Conservation (phyloP, 2,329 filamentous ascomycete genomes). For the Colletotrichum cereale region DNA sequence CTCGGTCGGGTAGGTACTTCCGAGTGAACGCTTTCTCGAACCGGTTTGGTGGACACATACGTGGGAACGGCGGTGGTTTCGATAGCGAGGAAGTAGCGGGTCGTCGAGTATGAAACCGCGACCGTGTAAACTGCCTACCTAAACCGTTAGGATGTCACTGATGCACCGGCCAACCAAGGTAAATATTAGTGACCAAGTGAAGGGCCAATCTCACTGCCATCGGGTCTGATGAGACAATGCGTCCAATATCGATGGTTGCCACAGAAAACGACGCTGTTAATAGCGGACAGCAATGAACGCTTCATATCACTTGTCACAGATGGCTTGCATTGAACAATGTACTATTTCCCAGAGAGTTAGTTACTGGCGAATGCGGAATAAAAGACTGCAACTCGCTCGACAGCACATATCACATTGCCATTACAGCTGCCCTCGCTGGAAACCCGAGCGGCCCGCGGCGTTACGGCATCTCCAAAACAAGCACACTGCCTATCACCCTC, state of each 20-base stretch:
- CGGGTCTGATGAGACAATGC: background rate
- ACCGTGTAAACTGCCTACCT: background rate
- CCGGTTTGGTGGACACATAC: background rate
- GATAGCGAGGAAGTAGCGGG: background rate
- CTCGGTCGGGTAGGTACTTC: background rate
- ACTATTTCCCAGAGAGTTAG: no score
- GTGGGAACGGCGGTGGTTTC: accelerated
- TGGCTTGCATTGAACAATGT: background rate
- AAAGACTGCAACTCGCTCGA: background rate
- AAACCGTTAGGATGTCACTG: background rate
- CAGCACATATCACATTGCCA: background rate
- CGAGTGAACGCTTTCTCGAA: background rate
- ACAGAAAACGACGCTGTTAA: no score
- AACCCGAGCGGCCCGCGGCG: background rate
- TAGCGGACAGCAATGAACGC: no score
- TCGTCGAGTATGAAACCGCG: background rate
- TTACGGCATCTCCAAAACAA: background rate
- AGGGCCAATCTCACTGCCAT: background rate
- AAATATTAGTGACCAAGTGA: background rate
- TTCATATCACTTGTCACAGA: no score
- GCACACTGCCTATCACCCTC: background rate
- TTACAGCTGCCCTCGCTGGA: background rate
- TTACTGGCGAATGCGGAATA: background rate
- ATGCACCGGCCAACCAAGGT: background rate
- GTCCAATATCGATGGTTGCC: no score